phyloP scores from a whole-genome alignment of 2,329 filamentous ascomycete genomes.

The Orbilia brochopaga region DNA sequence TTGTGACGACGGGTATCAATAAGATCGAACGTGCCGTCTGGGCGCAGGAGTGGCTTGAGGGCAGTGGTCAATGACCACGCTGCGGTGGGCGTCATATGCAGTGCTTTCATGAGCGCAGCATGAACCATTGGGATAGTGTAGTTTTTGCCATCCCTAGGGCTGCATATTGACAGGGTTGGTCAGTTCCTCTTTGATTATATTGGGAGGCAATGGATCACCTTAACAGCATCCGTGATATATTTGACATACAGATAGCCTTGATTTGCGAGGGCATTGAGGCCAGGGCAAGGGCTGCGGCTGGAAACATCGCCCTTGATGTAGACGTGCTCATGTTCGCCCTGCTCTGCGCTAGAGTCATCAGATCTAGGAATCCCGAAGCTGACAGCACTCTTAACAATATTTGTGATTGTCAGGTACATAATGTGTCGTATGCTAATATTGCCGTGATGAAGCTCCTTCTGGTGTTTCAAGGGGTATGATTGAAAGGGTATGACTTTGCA shows the following conservation, averaged over 20 bases:
- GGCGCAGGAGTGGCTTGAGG: slow-evolving; percentile 50
- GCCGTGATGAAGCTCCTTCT: not conserved
- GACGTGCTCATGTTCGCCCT: slow-evolving; percentile 51
- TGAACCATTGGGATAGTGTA: slow-evolving; percentile 56
- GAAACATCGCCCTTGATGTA: slow-evolving; percentile 48
- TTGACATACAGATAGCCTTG: slow-evolving; percentile 56
- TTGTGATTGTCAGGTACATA: slow-evolving; percentile 51
- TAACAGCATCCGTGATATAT: not conserved
- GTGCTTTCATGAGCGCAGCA: slow-evolving; percentile 54
- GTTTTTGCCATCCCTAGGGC: slow-evolving; percentile 57
- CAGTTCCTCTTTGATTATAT: not conserved
- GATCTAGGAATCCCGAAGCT: slow-evolving; percentile 36
- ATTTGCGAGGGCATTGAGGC: slow-evolving; percentile 56
- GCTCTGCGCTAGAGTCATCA: slow-evolving; percentile 9
- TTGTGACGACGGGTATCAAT: slow-evolving; percentile 56
- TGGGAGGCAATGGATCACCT: not conserved
- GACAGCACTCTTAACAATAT: slow-evolving; percentile 50
- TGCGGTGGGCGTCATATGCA: slow-evolving; percentile 54
- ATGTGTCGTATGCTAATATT: not conserved
- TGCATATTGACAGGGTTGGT: slow-evolving; percentile 22
- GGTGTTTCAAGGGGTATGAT: too few species aligned
- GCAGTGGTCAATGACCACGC: slow-evolving; percentile 55
- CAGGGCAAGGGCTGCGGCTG: slow-evolving; percentile 55
- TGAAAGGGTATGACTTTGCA: too few species aligned
- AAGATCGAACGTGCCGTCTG: slow-evolving; percentile 57